These are phyloP conservation scores for Tremellales sp. DNA, from an alignment of 1,284 basidiomycete species.

Conservation along the genomic window DNA sequence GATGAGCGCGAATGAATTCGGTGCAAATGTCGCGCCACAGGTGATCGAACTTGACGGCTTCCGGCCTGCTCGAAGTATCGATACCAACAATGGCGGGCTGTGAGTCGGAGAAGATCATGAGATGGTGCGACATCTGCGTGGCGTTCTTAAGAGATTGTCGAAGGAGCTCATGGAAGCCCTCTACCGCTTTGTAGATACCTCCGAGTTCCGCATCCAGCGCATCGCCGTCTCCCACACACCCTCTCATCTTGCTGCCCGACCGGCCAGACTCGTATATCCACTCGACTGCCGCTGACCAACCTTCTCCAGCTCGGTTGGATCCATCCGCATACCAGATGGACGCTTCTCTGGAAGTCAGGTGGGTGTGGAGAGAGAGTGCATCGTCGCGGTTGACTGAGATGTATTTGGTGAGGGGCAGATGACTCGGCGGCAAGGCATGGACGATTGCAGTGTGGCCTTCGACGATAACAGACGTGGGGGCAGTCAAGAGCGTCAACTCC, in stretches of 20 bases:
- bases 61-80: constrained; percentile 42
- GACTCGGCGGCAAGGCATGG: constrained; percentile 33
- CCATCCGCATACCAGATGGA: constrained; percentile 46
- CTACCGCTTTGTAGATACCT: constrained; percentile 43
- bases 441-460: constrained; percentile 26
- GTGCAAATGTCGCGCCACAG: constrained; percentile 41
- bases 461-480: constrained; percentile 25
- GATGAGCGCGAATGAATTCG: constrained; percentile 35
- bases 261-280: constrained; percentile 37
- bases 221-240: constrained; percentile 33
- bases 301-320: constrained; percentile 43
- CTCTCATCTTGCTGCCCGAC: constrained; percentile 42
- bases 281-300: constrained; percentile 46
- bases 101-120: constrained; percentile 45
- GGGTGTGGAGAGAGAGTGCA: constrained; percentile 40
- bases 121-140: constrained; percentile 36
- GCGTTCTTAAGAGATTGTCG: constrained; percentile 32
- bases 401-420: constrained; percentile 44
- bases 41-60: constrained; percentile 38
- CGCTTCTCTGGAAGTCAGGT: constrained; percentile 23
- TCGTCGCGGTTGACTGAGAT: constrained; percentile 36
- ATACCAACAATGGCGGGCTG: constrained; percentile 44
- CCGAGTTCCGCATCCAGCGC: constrained; percentile 43
- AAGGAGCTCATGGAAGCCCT: constrained; percentile 41
- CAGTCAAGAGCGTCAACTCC: constrained; percentile 30